A percentile compares a stretch with the other conserved stretches of the same genome.
Conservation (phyloP, 23 red algal species). For the Cyanidioschyzon merolae region DNA sequence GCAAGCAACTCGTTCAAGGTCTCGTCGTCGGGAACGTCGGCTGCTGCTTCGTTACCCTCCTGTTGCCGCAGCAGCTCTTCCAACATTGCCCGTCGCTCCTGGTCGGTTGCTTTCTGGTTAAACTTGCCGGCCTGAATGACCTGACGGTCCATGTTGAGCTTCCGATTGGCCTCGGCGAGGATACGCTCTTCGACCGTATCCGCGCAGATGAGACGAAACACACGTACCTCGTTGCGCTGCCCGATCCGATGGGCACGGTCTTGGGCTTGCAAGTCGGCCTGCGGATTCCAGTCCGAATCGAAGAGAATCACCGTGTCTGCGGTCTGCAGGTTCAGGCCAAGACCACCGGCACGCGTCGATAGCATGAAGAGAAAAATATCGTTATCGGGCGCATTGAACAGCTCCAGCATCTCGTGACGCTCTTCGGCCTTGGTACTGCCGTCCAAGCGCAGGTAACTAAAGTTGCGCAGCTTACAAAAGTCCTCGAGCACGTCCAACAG, state of each 20-base stretch:
- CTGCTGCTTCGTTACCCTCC: slow-evolving; percentile 44
- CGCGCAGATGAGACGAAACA: slow-evolving; percentile 72
- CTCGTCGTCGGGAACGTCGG: slow-evolving; percentile 48
- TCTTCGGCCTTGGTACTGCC: slow-evolving; percentile 94
- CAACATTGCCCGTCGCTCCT: slow-evolving; percentile 65
- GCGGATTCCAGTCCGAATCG: slow-evolving; percentile 94
- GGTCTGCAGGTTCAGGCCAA: slow-evolving; percentile 82
- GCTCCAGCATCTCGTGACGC: slow-evolving; percentile 74
- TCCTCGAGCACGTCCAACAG: slow-evolving; percentile 76
- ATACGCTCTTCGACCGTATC: slow-evolving; percentile 87
- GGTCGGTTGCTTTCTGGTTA: slow-evolving; percentile 79
- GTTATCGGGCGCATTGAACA: slow-evolving; percentile 64
- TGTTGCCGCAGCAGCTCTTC: slow-evolving; percentile 60
- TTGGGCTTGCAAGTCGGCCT: slow-evolving; percentile 91
- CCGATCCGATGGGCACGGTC: slow-evolving; percentile 90
- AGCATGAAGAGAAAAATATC: slow-evolving; percentile 77
- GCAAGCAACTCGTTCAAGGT: slow-evolving; percentile 60
- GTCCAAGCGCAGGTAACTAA: slow-evolving; percentile 83
- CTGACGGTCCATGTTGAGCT: slow-evolving; percentile 78
- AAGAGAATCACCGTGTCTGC: slow-evolving; percentile 94
- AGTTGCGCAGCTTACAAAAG: slow-evolving; percentile 39
- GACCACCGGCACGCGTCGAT: slow-evolving; percentile 77
- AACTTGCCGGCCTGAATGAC: slow-evolving; percentile 98
- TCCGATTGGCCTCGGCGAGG: slow-evolving; percentile 68
- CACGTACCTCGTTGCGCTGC: slow-evolving; percentile 77